A percentile compares a stretch with the other conserved stretches of the same genome.
Conservation (phyloP, 73 alveolate species). For the Symbiodinium natans region DNA sequence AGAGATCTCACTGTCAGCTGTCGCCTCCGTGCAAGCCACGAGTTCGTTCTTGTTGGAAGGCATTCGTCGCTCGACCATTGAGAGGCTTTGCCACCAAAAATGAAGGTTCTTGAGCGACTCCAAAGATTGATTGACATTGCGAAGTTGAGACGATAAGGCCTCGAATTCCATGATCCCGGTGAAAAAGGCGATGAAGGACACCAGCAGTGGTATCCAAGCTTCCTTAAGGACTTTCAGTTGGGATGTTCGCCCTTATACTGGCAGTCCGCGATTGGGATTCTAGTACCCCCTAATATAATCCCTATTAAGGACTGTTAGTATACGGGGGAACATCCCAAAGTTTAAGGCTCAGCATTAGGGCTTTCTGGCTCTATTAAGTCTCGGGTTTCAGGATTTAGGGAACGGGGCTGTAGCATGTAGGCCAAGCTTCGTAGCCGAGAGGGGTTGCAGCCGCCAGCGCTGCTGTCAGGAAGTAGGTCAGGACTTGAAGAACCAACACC, state of each 20-base stretch:
- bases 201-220: slow-evolving; percentile 60
- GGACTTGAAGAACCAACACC: slow-evolving; percentile 7
- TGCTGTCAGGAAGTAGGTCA: slow-evolving; percentile 30
- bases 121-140: slow-evolving; percentile 31
- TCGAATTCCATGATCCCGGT: slow-evolving; percentile 25
- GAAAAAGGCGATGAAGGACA: slow-evolving; percentile 21
- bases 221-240: not conserved
- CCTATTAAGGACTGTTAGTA: too few species aligned
- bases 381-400: not conserved
- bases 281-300: too few species aligned
- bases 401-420: not conserved
- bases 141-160: slow-evolving; percentile 39
- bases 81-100: slow-evolving; percentile 62
- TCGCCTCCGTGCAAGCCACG: slow-evolving; percentile 58
- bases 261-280: too few species aligned
- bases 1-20: slow-evolving; percentile 61
- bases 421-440: slow-evolving; percentile 9
- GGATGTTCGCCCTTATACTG: too few species aligned
- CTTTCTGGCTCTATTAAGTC: not conserved
- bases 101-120: slow-evolving; percentile 64
- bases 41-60: slow-evolving; percentile 47
- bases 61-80: slow-evolving; percentile 55
- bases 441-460: slow-evolving; percentile 59
- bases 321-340: too few species aligned
- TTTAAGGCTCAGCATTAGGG: not conserved